Evolutionary conservation across 1,284 basidiomycete genomes (phyloP).

Genomic region (Pterula multifida): DNA sequence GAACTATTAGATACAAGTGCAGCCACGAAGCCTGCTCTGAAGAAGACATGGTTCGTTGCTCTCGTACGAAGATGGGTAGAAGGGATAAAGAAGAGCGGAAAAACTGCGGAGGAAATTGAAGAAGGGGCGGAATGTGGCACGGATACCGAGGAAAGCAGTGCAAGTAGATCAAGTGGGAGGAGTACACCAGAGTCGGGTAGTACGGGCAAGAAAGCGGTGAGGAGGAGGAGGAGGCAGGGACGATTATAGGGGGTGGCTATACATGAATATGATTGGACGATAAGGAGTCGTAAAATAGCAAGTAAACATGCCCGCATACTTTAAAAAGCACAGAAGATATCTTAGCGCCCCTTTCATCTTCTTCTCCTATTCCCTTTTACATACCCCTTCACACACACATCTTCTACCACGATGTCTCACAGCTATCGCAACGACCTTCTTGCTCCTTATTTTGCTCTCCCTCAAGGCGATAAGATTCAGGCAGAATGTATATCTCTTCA

Average conservation of each 20-base stretch:
- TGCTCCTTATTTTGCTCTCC: slow-evolving; percentile 74
- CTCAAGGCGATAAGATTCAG: slow-evolving; percentile 82
- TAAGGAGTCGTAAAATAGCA: background rate
- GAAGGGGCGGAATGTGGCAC: background rate
- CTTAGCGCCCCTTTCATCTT: slow-evolving; percentile 11
- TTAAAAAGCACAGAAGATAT: too few species aligned
- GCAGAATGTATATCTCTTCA: slow-evolving; percentile 66
- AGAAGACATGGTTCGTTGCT: slow-evolving; percentile 37
- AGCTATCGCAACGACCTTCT: slow-evolving; percentile 73
- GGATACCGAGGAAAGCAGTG: background rate
- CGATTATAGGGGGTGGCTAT: background rate
- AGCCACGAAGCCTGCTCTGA: slow-evolving; percentile 32
- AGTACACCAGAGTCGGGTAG: too few species aligned
- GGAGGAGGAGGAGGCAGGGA: background rate
- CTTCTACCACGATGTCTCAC: slow-evolving; percentile 5
- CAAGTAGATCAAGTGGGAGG: background rate
- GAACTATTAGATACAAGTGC: slow-evolving; percentile 38
- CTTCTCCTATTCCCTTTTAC: slow-evolving; percentile 11
- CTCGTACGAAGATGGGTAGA: slow-evolving; percentile 11
- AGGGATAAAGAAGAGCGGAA: background rate
- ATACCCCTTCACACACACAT: slow-evolving; percentile 1
- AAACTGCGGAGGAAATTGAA: background rate
- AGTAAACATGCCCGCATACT: too few species aligned
- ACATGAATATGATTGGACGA: slow-evolving; percentile 1
- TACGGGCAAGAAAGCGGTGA: background rate